phyloP scores from a whole-genome alignment of 2,329 filamentous ascomycete genomes.

The Chaetoscypha palmicola region DNA sequence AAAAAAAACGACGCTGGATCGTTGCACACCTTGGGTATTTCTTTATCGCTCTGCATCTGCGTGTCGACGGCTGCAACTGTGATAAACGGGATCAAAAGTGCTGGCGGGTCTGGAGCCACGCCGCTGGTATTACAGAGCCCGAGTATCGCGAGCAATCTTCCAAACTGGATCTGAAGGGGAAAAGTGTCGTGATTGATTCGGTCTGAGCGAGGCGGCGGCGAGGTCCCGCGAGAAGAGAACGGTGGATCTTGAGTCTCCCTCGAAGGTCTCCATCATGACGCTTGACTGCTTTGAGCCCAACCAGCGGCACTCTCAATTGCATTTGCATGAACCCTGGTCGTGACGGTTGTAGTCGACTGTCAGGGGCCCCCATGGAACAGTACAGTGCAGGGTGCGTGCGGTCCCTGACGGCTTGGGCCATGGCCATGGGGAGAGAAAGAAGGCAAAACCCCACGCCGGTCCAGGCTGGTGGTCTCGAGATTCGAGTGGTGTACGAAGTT shows the following conservation, averaged over 20 bases:
- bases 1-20: background rate
- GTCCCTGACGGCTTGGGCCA: background rate
- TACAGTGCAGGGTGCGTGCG: background rate
- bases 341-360: background rate
- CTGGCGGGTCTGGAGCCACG: background rate
- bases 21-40: constrained; percentile 3
- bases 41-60: constrained; percentile 10
- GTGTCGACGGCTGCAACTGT: background rate
- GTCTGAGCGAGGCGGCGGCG: too few species aligned
- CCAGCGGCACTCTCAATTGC: constrained; percentile 1
- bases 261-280: background rate
- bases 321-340: constrained; percentile 6
- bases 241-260: background rate
- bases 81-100: background rate
- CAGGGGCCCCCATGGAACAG: constrained; percentile 1
- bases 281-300: background rate
- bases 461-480: background rate
- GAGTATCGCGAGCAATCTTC: background rate
- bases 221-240: too few species aligned
- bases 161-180: background rate
- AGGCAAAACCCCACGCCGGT: background rate
- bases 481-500: background rate
- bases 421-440: background rate
- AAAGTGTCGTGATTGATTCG: too few species aligned
- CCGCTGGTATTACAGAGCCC: background rate